These are phyloP conservation scores for Lavandula angustifolia DNA, from an alignment of 257 asterid species.

Conservation along the genomic window DNA sequence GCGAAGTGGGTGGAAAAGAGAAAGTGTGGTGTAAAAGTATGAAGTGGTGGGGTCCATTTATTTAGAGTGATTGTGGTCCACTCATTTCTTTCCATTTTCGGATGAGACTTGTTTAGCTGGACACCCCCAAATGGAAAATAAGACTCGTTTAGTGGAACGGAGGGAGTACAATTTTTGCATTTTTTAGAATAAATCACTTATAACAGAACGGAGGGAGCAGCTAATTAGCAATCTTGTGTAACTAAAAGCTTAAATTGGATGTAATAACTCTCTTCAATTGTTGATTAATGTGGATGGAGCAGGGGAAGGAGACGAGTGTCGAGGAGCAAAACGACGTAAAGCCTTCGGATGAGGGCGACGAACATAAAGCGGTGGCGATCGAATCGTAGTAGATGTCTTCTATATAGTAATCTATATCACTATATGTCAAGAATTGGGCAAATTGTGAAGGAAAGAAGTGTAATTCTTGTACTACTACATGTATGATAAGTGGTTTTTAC, in stretches of 20 bases:
- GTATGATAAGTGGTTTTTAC: conserved; percentile 3
- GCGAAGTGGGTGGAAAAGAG: too few relatives aligned
- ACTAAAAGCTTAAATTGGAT: too few relatives aligned
- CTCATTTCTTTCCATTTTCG: too few relatives aligned
- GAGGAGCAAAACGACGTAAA: conserved; percentile 57
- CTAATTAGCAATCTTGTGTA: background rate
- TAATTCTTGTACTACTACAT: conserved; percentile 10
- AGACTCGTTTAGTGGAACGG: too few relatives aligned
- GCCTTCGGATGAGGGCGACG: conserved; percentile 39
- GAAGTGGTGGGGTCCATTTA: too few relatives aligned
- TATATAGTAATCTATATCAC: background rate
- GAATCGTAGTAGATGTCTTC: conserved; percentile 8
- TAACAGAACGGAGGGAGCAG: background rate
- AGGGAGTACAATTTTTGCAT: too few relatives aligned
- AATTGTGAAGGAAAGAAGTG: conserved; percentile 12
- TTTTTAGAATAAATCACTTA: too few relatives aligned
- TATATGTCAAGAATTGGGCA: conserved; percentile 18
- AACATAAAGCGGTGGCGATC: conserved; percentile 36
- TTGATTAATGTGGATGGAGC: conserved; percentile 27
- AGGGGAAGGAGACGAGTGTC: conserved; percentile 51
- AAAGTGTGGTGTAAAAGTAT: too few relatives aligned
- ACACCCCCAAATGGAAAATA: too few relatives aligned
- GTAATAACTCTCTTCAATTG: background rate
- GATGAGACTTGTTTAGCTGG: too few relatives aligned
- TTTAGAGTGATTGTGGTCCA: too few relatives aligned